Evolutionary conservation across 2,329 filamentous ascomycete species (phyloP).

Genomic region (Amauroascus niger): DNA sequence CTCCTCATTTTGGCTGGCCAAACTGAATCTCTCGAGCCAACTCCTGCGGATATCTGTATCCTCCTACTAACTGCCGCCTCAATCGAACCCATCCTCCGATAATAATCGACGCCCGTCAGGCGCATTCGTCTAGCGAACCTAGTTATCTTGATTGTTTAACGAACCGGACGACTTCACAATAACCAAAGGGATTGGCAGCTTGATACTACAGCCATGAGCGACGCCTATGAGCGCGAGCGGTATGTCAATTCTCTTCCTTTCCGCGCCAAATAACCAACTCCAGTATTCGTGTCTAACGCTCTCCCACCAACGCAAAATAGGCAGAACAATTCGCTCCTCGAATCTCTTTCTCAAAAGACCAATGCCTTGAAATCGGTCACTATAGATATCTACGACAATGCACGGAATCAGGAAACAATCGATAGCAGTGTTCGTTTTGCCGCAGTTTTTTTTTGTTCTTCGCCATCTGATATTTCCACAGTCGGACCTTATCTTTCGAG

Average conservation of each 20-base stretch:
- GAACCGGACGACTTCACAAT: neutral
- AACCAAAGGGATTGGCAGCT: neutral
- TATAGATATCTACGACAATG: constrained; percentile 95
- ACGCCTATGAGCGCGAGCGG: constrained; percentile 67
- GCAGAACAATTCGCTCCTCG: constrained; percentile 91
- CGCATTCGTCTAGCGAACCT: neutral
- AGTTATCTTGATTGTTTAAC: neutral
- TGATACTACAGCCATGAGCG: constrained; percentile 48
- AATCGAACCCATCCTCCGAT: no score
- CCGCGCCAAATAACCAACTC: neutral
- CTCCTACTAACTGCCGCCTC: no score
- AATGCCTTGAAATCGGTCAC: constrained; percentile 86
- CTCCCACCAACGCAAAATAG: constrained; percentile 27
- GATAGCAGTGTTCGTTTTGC: constrained; percentile 62
- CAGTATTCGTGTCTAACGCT: constrained; percentile 13
- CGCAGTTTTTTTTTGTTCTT: neutral
- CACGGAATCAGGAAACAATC: constrained; percentile 75
- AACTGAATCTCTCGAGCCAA: no score
- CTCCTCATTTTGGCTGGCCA: no score
- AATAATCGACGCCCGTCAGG: neutral
- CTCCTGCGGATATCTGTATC: no score
- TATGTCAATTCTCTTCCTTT: constrained; percentile 24
- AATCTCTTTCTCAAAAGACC: constrained; percentile 84
- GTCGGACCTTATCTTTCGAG: no score
- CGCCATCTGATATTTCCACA: no score